Evolutionary conservation across 2,329 filamentous ascomycete genomes (phyloP), one percentile per base, ranked within the genome.

Genomic region (Pyricularia grisea): DNA sequence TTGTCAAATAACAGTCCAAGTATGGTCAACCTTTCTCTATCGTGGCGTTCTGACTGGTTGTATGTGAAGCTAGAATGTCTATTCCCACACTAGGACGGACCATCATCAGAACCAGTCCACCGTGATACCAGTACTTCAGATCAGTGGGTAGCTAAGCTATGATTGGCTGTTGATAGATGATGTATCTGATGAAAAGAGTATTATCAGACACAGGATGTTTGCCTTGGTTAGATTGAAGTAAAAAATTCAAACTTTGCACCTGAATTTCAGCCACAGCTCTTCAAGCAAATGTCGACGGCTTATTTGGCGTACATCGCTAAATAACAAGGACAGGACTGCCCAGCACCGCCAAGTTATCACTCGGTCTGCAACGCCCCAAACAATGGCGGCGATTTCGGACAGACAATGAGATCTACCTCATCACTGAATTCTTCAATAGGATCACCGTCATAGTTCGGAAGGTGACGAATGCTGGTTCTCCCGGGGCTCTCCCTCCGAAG

Each of bases 391-490:
- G 69, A 66, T 3, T 68, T 11, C 50, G 65, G 67, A 30, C 50
- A 63, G 67, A 61, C 20, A 60, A 68, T n/a, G 25, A 63, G 9
- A 14, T 33, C 61, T 27, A 68, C 42, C 23, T 69, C 69, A 4
- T 70, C 70, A 6, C 72, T 73, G 65, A 76, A 73, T 9, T 78
- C 76, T 68, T 78, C 76, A 55, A 78, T 78, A 0, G 76, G 76
- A 69, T 78, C 76, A 27, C 71, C 73, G 33, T 69, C 72, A 68
- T 76, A 75, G 69, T 74, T 74, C 0, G 76, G 76, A 30, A 78
- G 70, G 10, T 72, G 72, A 27, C 75, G 72, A 31, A 78, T 78
- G 68, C 74, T 70, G 1, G 74, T 72, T 61, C 58, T 61, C 7
- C 10, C 23, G 11, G 27, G 58, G 58, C 11, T 25, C 23, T 14